Base-by-base conservation (phyloP, 2,329 filamentous ascomycete genomes). In the Penicillium sp. region DNA sequence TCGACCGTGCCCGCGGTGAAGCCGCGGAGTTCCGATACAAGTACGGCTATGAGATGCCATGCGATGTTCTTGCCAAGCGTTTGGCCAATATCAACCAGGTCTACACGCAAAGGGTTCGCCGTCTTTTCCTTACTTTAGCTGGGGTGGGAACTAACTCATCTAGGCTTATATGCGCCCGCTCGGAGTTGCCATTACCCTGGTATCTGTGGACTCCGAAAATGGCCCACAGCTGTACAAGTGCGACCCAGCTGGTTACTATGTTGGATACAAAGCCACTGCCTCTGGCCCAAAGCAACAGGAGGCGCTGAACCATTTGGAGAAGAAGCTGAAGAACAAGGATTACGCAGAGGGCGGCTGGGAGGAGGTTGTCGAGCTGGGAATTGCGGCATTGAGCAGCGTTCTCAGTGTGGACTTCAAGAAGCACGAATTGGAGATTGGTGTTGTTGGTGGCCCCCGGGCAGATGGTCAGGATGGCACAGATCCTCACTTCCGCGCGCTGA, bases 361-460 rank as follows among this genome's bases (percentile, higher is more conserved):
- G 80, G 95, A 99, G 64, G 95, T 99, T 53, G 94, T 99, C 54
- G 95, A 99, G 84, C 85, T 98, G 72, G 95, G 92, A 62, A 99
- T 99, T 78, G 91, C 92, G 49, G 94, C 95, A 7, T 83, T 99
- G 78, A 97, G 93, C 86, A 96, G 91, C 41, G 93, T 99, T 64
- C 86, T 99, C 67, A 97, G 94, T 81, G 96, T 98, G 79, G 95
- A 99, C 79, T 99, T 99, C 85, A 99, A 99, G 88, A 98, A 98
- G 86, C 91, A 91, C 71, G 95, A 99, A 84, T 90, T 99, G 78
- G 95, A 99, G 83, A 92, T 99, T 80, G 95, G 95, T 66, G 93
- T 99, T 75, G 95, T 97, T 58, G 95, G 95, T 69, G 94, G 93
- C 31, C 93, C 94, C 61, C 86, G 88, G 72, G 81, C 84, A 62